Evolutionary conservation across 2,329 filamentous ascomycete species (phyloP).

Genomic region (Sclerotiophoma versabilis): DNA sequence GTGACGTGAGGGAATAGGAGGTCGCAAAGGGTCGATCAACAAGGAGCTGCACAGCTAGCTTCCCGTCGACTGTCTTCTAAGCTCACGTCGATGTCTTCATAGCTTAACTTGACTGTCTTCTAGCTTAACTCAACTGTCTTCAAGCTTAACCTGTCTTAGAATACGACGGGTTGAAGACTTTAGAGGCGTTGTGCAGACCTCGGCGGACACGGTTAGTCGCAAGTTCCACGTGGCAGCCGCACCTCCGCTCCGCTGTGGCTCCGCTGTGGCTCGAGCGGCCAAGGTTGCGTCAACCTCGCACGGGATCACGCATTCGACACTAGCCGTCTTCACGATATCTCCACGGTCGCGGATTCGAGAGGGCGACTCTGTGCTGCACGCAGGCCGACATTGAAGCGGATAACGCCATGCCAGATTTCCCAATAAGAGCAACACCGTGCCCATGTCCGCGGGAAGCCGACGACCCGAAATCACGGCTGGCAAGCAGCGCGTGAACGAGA

Average conservation of each 20-base stretch:
- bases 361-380: neutral
- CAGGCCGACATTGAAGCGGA: neutral
- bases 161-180: too few species aligned
- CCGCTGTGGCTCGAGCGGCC: neutral
- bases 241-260: too few species aligned
- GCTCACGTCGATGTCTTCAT: too few species aligned
- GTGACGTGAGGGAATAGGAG: neutral
- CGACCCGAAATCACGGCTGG: neutral
- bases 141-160: too few species aligned
- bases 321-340: neutral
- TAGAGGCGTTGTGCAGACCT: too few species aligned
- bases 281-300: slow-evolving; percentile 20
- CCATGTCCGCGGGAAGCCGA: neutral
- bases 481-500: neutral
- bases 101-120: too few species aligned
- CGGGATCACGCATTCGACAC: slow-evolving; percentile 18
- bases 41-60: too few species aligned
- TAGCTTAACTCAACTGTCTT: too few species aligned
- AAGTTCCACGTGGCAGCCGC: too few species aligned
- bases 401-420: slow-evolving; percentile 1
- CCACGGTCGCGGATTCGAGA: neutral
- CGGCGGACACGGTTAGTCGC: too few species aligned
- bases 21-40: too few species aligned
- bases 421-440: neutral
- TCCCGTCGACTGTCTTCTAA: too few species aligned